phyloP scores from a whole-genome alignment of 1,284 basidiomycete genomes.

The Rhodotorula sp. region DNA sequence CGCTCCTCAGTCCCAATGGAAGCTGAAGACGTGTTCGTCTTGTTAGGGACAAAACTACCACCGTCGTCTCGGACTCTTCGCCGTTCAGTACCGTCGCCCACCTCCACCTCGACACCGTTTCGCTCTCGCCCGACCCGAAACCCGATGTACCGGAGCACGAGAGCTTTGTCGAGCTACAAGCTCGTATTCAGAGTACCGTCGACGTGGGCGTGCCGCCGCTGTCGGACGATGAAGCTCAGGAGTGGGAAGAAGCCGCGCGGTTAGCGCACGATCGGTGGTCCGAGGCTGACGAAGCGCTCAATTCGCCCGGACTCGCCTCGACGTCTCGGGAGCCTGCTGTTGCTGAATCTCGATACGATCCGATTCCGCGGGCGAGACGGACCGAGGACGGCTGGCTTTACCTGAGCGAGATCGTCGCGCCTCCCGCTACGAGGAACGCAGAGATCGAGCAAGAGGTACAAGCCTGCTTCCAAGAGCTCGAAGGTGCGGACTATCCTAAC shows the following conservation, averaged over 20 bases:
- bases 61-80: conserved; percentile 29
- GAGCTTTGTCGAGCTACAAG: conserved; percentile 7
- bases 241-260: conserved; percentile 1
- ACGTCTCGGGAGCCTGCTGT: background rate
- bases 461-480: conserved; percentile 46
- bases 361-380: too few species aligned
- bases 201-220: background rate
- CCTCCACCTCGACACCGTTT: conserved; percentile 69
- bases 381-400: conserved; percentile 24
- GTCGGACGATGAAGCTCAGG: background rate
- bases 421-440: background rate
- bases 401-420: conserved; percentile 17
- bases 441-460: conserved; percentile 31
- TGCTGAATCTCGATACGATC: background rate
- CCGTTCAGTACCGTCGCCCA: conserved; percentile 67
- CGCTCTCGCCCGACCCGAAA: conserved; percentile 52
- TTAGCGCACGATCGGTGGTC: background rate
- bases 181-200: conserved; percentile 2
- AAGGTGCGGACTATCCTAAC: conserved; percentile 53
- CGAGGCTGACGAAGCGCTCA: background rate
- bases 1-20: too few species aligned
- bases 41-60: conserved; percentile 19
- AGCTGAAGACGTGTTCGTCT: too few species aligned
- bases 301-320: background rate
- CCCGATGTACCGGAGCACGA: conserved; percentile 16